phyloP scores from a whole-genome alignment of 2,329 filamentous ascomycete species.

The Aschersonia sp. region DNA sequence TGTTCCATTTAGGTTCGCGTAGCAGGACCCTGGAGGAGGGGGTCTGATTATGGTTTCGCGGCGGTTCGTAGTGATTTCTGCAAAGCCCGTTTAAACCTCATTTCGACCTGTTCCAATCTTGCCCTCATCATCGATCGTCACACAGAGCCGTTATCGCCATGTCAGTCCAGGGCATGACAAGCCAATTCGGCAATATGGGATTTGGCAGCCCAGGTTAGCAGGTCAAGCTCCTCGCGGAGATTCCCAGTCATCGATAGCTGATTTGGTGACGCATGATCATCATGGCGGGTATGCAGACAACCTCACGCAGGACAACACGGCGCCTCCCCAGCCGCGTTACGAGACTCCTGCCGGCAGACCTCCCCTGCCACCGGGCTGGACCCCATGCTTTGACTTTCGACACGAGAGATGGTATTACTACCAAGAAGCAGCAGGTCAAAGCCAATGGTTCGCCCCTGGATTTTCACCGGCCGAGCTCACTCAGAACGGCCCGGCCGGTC shows the following conservation, averaged over 20 bases:
- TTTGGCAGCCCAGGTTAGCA: background rate
- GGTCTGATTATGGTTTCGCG: no score
- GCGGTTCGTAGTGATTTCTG: no score
- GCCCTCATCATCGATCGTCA: no score
- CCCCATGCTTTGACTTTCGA: slow-evolving; percentile 45
- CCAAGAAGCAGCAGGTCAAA: slow-evolving; percentile 43
- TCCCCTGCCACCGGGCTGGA: slow-evolving; percentile 45
- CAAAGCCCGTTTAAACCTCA: no score
- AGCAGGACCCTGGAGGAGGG: no score
- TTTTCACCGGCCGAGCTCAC: slow-evolving; percentile 11
- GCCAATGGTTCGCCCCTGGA: slow-evolving; percentile 48
- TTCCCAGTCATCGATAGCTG: background rate
- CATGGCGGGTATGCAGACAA: slow-evolving; percentile 9
- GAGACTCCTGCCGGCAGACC: slow-evolving; percentile 25
- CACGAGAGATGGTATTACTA: slow-evolving; percentile 51
- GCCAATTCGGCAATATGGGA: slow-evolving; percentile 1
- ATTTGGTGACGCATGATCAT: slow-evolving; percentile 9
- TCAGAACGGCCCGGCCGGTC: slow-evolving; percentile 6
- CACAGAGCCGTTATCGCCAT: background rate
- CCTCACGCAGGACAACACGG: background rate
- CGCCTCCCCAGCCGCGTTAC: slow-evolving; percentile 13
- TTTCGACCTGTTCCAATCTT: no score
- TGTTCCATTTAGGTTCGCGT: no score
- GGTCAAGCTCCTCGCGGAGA: background rate
- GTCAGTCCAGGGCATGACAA: slow-evolving; percentile 1